Percentiles rank a stretch among this genome's conserved stretches.
phyloP scores from a whole-genome alignment of 2,329 filamentous ascomycete genomes.

The Penicillium frequentans region DNA sequence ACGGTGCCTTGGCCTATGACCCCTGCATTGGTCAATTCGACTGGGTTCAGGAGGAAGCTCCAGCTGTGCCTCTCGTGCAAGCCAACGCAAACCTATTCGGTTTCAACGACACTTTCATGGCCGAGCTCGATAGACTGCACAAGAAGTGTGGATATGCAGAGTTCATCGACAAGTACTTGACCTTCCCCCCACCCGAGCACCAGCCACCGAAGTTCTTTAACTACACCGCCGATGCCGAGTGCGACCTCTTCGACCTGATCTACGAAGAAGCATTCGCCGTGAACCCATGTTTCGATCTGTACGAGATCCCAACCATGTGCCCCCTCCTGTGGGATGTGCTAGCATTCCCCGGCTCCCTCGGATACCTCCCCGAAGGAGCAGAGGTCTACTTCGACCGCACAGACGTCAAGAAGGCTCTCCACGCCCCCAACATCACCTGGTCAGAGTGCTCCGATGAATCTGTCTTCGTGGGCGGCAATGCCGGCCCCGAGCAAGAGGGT shows the following conservation, averaged over 20 bases:
- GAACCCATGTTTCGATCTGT: slow-evolving; percentile 81
- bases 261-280: slow-evolving; percentile 52
- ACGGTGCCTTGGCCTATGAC: slow-evolving; percentile 71
- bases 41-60: slow-evolving; percentile 33
- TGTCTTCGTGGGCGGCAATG: slow-evolving; percentile 48
- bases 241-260: slow-evolving; percentile 60
- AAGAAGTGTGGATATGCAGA: slow-evolving; percentile 48
- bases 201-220: slow-evolving; percentile 62
- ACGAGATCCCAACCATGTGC: slow-evolving; percentile 71
- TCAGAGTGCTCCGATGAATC: slow-evolving; percentile 34
- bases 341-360: slow-evolving; percentile 55
- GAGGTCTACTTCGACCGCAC: slow-evolving; percentile 68
- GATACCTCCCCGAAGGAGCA: slow-evolving; percentile 63
- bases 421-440: slow-evolving; percentile 52
- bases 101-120: slow-evolving; percentile 46
- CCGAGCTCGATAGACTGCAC: slow-evolving; percentile 41
- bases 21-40: slow-evolving; percentile 54
- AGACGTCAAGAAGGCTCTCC: slow-evolving; percentile 68
- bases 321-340: slow-evolving; percentile 69
- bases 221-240: slow-evolving; percentile 47
- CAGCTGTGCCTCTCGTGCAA: slow-evolving; percentile 45
- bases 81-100: slow-evolving; percentile 45
- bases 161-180: slow-evolving; percentile 53
- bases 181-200: slow-evolving; percentile 45
- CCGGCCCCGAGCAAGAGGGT: slow-evolving; percentile 36